Evolutionary conservation across 306 rosid genomes (phyloP), one percentile per base, ranked within the genome.

Genomic region (Inga leiocalycina): DNA sequence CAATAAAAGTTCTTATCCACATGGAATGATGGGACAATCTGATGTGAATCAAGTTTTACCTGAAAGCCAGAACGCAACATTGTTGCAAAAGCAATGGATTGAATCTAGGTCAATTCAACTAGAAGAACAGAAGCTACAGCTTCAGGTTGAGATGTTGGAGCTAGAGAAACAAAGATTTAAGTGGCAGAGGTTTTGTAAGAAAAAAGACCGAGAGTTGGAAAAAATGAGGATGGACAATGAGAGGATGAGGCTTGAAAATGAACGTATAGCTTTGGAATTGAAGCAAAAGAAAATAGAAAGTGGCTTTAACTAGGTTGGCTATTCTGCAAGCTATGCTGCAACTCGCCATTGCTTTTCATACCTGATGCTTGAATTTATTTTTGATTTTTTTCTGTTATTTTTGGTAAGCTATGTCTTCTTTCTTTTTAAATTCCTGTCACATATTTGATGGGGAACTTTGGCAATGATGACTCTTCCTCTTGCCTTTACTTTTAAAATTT

Each of bases 211-310:
- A 20, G 98, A 92, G 81, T 79, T 95, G 90, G 98, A 95, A 83
- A 95, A 89, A 89, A 77, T 93, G 89, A 89, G 92, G 81, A 84
- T 93, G 91, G 94, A 86, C 82, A 95, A 95, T 65, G 95, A 91
- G 81, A 91, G 90, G 82, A 89, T 95, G 97, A 93, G 85, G 90
- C 92, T 92, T 74, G 98, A 95, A 86, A 95, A 95, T 74, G 97
- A 95, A 83, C 92, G 89, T 1, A 74, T 93, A 85, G 85, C 90
- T 49, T 82, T 95, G 67, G 95, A 95, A 83, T 80, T 95, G 82
- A 95, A 92, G 85, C 91, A 73, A 74, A 93, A 89, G 87, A 92
- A 95, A 89, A 82, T 87, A 74, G 76, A 85, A 15, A 74, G 89
- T 10, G 81, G 87, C 85, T 86, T 93, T 80, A 89, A 87, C 79